phyloP scores from a whole-genome alignment of 2,329 filamentous ascomycete genomes.

The Aspergillus bombycis region DNA sequence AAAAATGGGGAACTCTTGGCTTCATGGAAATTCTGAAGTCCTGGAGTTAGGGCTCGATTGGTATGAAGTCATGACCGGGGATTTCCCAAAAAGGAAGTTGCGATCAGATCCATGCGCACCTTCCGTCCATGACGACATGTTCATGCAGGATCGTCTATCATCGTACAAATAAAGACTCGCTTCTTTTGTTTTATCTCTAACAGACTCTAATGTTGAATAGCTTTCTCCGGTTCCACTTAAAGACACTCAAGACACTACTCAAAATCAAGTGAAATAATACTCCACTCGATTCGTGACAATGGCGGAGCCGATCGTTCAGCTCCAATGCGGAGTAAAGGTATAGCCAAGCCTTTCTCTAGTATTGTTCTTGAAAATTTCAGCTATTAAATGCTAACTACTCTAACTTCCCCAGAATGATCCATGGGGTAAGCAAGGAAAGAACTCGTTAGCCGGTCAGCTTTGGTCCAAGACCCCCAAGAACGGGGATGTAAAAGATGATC shows the following conservation, averaged over 20 bases:
- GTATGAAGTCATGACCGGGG: constrained; percentile 10
- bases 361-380: background rate
- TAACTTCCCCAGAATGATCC: constrained; percentile 57
- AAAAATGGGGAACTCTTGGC: too few relatives aligned
- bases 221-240: background rate
- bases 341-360: background rate
- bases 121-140: constrained; percentile 18
- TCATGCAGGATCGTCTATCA: background rate
- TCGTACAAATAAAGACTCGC: background rate
- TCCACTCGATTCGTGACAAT: constrained; percentile 33
- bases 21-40: background rate
- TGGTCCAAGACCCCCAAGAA: constrained; percentile 67
- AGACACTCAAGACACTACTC: background rate
- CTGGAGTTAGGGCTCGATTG: background rate
- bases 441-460: constrained; percentile 67
- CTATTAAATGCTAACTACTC: background rate
- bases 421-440: constrained; percentile 70
- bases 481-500: constrained; percentile 65
- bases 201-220: background rate
- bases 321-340: constrained; percentile 58
- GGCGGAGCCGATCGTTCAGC: constrained; percentile 56
- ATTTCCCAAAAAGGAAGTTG: background rate
- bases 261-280: background rate
- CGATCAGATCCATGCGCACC: background rate
- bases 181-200: background rate